phyloP scores from a whole-genome alignment of 352 stramenopile genomes.

The Phytopythium helicoides region DNA sequence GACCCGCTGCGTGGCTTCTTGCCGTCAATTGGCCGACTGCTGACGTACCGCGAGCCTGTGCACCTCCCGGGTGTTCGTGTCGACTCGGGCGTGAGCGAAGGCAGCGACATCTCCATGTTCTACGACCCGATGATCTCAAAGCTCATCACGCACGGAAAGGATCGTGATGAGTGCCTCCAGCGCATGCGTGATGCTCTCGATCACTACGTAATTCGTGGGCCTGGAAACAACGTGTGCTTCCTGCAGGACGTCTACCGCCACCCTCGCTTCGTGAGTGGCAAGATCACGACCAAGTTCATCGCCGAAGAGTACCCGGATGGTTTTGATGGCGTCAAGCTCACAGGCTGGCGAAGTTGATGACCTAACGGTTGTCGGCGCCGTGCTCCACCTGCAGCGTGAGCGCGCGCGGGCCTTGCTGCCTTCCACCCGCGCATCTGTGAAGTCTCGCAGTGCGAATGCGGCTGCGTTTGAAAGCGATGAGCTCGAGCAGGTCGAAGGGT shows the following conservation, averaged over 20 bases:
- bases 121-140: slow-evolving; percentile 98
- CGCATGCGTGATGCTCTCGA: slow-evolving; percentile 89
- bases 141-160: slow-evolving; percentile 86
- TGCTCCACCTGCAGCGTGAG: slow-evolving; percentile 59
- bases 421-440: slow-evolving; percentile 22
- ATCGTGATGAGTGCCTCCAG: slow-evolving; percentile 80
- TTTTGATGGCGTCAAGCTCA: slow-evolving; percentile 85
- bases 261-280: slow-evolving; percentile 85
- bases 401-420: slow-evolving; percentile 17
- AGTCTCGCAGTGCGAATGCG: slow-evolving; percentile 6
- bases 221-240: slow-evolving; percentile 95
- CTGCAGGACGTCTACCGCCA: slow-evolving; percentile 92
- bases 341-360: slow-evolving; percentile 57
- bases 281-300: slow-evolving; percentile 98
- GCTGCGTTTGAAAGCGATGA: slow-evolving; percentile 20
- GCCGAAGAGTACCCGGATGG: slow-evolving; percentile 94
- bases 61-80: slow-evolving; percentile 76
- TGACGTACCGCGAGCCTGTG: slow-evolving; percentile 90
- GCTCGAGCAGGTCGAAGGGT: slow-evolving; percentile 37
- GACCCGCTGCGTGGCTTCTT: slow-evolving; percentile 94
- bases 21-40: slow-evolving; percentile 93
- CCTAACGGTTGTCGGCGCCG: slow-evolving; percentile 66
- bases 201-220: slow-evolving; percentile 93
- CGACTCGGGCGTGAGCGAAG: slow-evolving; percentile 92
- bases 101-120: slow-evolving; percentile 92